phyloP scores from a whole-genome alignment of 139 green algal genomes.

The Asterochloris sp. region DNA sequence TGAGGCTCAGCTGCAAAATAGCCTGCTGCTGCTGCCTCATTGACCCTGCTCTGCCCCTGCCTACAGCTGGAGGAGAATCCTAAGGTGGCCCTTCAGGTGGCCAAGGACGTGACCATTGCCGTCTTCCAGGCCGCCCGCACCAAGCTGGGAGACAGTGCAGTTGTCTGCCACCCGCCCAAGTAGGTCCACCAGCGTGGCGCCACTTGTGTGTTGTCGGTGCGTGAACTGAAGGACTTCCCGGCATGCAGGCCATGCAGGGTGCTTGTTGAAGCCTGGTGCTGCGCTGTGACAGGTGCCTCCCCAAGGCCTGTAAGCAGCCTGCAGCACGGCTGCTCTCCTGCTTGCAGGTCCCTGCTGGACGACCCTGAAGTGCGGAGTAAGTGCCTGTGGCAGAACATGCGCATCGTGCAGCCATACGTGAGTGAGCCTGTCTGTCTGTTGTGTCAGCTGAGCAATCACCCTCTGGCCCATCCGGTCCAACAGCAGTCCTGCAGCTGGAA shows the following conservation, averaged over 20 bases:
- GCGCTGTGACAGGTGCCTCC: too few relatives aligned
- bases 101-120: conserved; percentile 3
- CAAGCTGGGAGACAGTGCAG: background rate
- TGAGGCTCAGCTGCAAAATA: background rate
- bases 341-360: conserved; percentile 6
- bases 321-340: background rate
- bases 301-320: too few relatives aligned
- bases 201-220: too few relatives aligned
- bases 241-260: too few relatives aligned
- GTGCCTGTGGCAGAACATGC: conserved; percentile 11
- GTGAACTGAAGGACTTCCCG: too few relatives aligned
- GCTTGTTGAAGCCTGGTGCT: too few relatives aligned
- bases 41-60: background rate
- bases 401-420: conserved; percentile 8
- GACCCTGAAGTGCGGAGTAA: conserved; percentile 11
- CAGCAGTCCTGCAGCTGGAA: background rate
- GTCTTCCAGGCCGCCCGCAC: conserved; percentile 7
- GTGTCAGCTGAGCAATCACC: too few relatives aligned
- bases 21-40: background rate
- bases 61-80: conserved; percentile 9
- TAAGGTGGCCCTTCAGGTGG: conserved; percentile 3
- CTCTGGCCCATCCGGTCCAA: background rate
- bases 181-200: background rate
- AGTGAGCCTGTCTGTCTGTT: background rate
- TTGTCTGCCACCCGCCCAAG: conserved; percentile 1